A percentile compares a stretch with the other conserved stretches of the same genome.
Conservation (phyloP, 179 eudicot genomes). For the Gypsophila paniculata region DNA sequence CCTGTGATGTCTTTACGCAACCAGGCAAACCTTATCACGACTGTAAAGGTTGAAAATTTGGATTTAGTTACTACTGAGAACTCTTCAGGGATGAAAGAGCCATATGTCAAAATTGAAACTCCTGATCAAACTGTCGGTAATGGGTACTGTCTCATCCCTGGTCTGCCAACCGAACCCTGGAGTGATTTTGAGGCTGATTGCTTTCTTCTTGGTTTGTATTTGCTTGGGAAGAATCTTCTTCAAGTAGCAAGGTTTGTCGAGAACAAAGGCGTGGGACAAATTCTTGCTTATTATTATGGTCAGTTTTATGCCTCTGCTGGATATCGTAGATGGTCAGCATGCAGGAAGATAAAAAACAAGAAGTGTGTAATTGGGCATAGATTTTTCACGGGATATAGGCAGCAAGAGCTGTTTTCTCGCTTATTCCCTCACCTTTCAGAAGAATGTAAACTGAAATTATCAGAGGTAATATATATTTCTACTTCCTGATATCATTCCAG, state of each 20-base stretch:
- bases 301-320: slow-evolving; percentile 46
- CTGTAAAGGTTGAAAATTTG: slow-evolving; percentile 21
- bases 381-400: slow-evolving; percentile 59
- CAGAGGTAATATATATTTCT: slow-evolving; percentile 32
- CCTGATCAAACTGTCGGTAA: slow-evolving; percentile 2
- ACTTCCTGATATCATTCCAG: slow-evolving; percentile 20
- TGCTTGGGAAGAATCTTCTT: slow-evolving; percentile 61
- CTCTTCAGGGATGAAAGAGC: slow-evolving; percentile 18
- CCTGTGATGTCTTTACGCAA: slow-evolving; percentile 49
- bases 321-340: slow-evolving; percentile 52
- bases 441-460: slow-evolving; percentile 37
- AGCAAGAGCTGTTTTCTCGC: slow-evolving; percentile 54
- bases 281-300: slow-evolving; percentile 54
- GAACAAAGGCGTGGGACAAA: slow-evolving; percentile 49
- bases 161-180: slow-evolving; percentile 41
- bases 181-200: slow-evolving; percentile 56
- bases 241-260: slow-evolving; percentile 50
- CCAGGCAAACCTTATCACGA: slow-evolving; percentile 20
- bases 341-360: slow-evolving; percentile 52
- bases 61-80: not conserved
- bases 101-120: slow-evolving; percentile 20
- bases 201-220: slow-evolving; percentile 61
- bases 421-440: slow-evolving; percentile 44
- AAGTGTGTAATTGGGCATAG: slow-evolving; percentile 48
- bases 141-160: slow-evolving; percentile 39